A percentile compares a stretch with the other conserved stretches of the same genome.
phyloP scores from a whole-genome alignment of 139 green algal genomes.

The Spirogloea muscicola region DNA sequence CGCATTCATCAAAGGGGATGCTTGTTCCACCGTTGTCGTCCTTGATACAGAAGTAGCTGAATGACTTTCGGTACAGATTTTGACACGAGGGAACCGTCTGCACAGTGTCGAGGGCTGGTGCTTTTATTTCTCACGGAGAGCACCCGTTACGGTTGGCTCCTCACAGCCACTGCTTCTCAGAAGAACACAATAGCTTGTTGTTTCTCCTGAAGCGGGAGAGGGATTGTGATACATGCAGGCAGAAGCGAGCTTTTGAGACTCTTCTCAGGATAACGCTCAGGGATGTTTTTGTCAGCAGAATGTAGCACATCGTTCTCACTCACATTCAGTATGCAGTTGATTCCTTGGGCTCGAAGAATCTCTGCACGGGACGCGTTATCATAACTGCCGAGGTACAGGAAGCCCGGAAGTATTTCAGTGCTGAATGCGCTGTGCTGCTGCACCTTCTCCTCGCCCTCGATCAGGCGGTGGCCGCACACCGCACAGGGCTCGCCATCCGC shows the following conservation, averaged over 20 bases:
- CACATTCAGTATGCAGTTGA: conserved; percentile 84
- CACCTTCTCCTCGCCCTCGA: conserved; percentile 46
- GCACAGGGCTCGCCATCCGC: conserved; percentile 69
- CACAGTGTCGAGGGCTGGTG: too few relatives aligned
- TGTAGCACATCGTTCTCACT: too few relatives aligned
- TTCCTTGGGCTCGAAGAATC: conserved; percentile 74
- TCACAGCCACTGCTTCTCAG: too few relatives aligned
- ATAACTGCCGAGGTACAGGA: conserved; percentile 84
- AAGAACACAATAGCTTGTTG: too few relatives aligned
- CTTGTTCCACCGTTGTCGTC: conserved; percentile 28
- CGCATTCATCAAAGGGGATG: conserved; percentile 40
- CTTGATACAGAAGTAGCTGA: conserved; percentile 67
- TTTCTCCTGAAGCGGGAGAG: too few relatives aligned
- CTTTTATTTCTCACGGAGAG: too few relatives aligned
- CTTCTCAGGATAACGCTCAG: too few relatives aligned
- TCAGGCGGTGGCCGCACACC: conserved; percentile 72
- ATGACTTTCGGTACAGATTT: conserved; percentile 85
- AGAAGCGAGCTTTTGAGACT: too few relatives aligned
- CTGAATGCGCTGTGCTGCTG: conserved; percentile 60
- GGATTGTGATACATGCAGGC: too few relatives aligned
- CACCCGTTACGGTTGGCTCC: too few relatives aligned
- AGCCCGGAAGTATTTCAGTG: conserved; percentile 69
- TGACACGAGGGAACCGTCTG: conserved; percentile 80
- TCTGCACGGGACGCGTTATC: conserved; percentile 81
- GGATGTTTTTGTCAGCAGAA: too few relatives aligned